A percentile compares a stretch with the other conserved stretches of the same genome.
These are phyloP conservation scores for Marsdenia floribunda DNA, from an alignment of 257 asterid genomes.

Conservation along the genomic window DNA sequence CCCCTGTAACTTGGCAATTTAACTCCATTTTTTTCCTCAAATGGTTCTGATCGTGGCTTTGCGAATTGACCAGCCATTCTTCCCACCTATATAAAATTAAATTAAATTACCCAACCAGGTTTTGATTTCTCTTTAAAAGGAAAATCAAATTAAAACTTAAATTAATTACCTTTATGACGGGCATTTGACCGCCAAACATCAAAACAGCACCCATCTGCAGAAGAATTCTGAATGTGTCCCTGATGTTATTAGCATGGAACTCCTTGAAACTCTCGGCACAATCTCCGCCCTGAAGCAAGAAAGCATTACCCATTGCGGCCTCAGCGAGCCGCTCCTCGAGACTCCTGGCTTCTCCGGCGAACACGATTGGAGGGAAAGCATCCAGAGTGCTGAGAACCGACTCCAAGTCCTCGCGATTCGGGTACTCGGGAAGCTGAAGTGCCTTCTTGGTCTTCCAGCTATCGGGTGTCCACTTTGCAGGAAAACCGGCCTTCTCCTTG, in stretches of 20 bases:
- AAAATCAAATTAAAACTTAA: constrained; percentile 11
- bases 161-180: constrained; percentile 56
- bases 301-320: constrained; percentile 78
- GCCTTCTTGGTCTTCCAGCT: constrained; percentile 55
- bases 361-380: constrained; percentile 63
- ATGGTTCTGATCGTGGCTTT: constrained; percentile 65
- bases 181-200: constrained; percentile 78
- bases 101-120: background rate
- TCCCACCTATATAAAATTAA: constrained; percentile 47
- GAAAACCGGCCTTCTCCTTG: constrained; percentile 4
- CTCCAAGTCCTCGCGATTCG: constrained; percentile 37
- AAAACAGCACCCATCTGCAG: constrained; percentile 84
- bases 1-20: constrained; percentile 84
- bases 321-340: constrained; percentile 67
- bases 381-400: constrained; percentile 53
- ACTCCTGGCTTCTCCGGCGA: constrained; percentile 78
- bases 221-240: constrained; percentile 72
- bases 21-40: constrained; percentile 72
- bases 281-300: constrained; percentile 77
- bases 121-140: too few species aligned
- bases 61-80: constrained; percentile 95
- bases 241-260: constrained; percentile 63
- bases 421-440: constrained; percentile 50
- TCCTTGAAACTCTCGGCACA: constrained; percentile 90
- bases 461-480: constrained; percentile 34